phyloP scores from a whole-genome alignment of 1,284 basidiomycete genomes.

The Chondrostereum purpureum region DNA sequence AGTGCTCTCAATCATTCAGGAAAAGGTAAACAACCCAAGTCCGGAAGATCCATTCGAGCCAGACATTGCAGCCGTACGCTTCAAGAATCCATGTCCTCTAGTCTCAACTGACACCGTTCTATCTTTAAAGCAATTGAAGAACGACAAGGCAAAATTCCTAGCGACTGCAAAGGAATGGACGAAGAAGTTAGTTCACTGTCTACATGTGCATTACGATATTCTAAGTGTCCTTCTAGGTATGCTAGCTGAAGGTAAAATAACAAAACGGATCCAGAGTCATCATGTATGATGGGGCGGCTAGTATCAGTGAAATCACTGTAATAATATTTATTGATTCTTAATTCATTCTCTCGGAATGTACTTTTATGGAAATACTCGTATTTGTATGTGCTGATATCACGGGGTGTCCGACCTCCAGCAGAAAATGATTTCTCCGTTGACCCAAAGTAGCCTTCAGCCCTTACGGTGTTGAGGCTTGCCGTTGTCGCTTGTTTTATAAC shows the following conservation, averaged over 20 bases:
- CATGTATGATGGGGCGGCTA: too few species aligned
- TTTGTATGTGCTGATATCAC: not conserved
- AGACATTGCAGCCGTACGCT: conserved; percentile 68
- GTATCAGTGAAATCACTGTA: not conserved
- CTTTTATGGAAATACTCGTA: too few species aligned
- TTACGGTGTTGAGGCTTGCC: too few species aligned
- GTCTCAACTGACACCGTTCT: conserved; percentile 10
- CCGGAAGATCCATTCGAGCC: conserved; percentile 87
- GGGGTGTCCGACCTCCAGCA: not conserved
- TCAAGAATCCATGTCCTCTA: too few species aligned
- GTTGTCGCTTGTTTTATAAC: conserved; percentile 24
- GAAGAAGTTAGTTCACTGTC: conserved; percentile 54
- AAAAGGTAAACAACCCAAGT: conserved; percentile 84
- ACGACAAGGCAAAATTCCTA: conserved; percentile 63
- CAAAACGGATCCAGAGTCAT: too few species aligned
- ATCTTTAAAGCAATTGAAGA: conserved; percentile 55
- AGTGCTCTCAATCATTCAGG: conserved; percentile 78
- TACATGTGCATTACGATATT: not conserved
- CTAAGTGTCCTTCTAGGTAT: conserved; percentile 1
- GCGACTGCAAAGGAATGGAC: conserved; percentile 74
- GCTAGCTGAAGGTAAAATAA: conserved; percentile 1
- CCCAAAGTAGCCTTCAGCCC: too few species aligned
- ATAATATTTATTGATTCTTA: too few species aligned
- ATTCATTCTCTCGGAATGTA: too few species aligned
- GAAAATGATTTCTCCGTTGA: conserved; percentile 11